These are phyloP conservation scores for Talaromyces sp. DNA, from an alignment of 2,329 filamentous ascomycete species.

Conservation along the genomic window DNA sequence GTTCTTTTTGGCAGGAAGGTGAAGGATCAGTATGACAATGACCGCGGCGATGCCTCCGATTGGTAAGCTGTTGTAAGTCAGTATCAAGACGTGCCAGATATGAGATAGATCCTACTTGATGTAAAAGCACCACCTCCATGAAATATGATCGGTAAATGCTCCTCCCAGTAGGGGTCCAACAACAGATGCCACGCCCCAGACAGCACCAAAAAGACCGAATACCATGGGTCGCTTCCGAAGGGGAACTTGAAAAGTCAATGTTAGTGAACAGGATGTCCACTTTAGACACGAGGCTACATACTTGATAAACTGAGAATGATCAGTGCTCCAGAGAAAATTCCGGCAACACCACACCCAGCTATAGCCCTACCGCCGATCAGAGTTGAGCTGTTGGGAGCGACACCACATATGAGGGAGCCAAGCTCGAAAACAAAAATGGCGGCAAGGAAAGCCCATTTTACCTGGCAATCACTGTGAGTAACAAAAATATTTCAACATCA, in stretches of 20 bases:
- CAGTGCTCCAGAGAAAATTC: conserved; percentile 30
- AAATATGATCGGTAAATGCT: conserved; percentile 45
- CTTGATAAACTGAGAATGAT: conserved; percentile 25
- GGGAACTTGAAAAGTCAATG: not conserved
- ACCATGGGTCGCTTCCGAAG: conserved; percentile 12
- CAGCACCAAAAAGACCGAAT: conserved; percentile 48
- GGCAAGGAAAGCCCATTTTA: conserved; percentile 43
- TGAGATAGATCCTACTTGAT: conserved; percentile 44
- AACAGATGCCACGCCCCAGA: conserved; percentile 50
- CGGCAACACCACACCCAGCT: conserved; percentile 34
- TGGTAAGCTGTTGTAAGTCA: conserved; percentile 22
- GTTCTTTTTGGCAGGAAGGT: not conserved
- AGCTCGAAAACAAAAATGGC: conserved; percentile 42
- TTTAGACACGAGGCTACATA: not conserved
- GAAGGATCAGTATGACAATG: conserved; percentile 20
- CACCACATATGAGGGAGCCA: conserved; percentile 39
- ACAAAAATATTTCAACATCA: not conserved
- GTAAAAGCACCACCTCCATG: conserved; percentile 47
- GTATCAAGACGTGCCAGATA: not conserved
- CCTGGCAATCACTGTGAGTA: not conserved
- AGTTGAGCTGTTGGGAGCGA: conserved; percentile 31
- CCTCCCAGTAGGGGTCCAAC: conserved; percentile 49
- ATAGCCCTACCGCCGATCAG: conserved; percentile 41
- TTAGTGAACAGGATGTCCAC: not conserved
- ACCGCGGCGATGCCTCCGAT: conserved; percentile 27